These are phyloP conservation scores for Dianthus caryophyllus DNA, from an alignment of 148 eudicot species.

Conservation along the genomic window DNA sequence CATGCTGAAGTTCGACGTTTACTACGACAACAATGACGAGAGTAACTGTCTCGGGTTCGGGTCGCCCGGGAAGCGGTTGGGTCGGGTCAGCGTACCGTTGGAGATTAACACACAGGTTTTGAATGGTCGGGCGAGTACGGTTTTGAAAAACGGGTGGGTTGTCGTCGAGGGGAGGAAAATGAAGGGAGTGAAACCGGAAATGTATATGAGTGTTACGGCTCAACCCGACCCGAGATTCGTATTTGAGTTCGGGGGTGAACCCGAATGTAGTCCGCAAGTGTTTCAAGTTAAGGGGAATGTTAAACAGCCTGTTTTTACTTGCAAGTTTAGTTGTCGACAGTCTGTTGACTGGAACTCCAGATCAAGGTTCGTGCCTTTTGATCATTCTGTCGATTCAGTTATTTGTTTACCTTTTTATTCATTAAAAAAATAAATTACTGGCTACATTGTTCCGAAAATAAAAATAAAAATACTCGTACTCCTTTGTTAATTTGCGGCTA, in stretches of 20 bases:
- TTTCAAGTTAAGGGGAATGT: slow-evolving; percentile 80
- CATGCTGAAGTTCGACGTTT: no score
- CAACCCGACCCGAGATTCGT: slow-evolving; percentile 92
- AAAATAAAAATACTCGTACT: no score
- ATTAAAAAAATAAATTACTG: neutral
- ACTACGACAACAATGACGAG: slow-evolving; percentile 6
- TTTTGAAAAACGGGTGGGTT: slow-evolving; percentile 78
- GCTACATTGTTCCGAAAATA: no score
- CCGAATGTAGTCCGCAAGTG: slow-evolving; percentile 93
- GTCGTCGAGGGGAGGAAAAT: slow-evolving; percentile 27
- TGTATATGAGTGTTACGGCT: slow-evolving; percentile 59
- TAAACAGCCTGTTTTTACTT: slow-evolving; percentile 82
- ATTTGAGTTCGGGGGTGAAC: slow-evolving; percentile 77
- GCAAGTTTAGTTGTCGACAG: slow-evolving; percentile 72
- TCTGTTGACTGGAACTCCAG: slow-evolving; percentile 45
- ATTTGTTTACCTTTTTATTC: neutral
- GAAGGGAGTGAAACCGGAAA: slow-evolving; percentile 19
- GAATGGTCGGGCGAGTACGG: slow-evolving; percentile 31
- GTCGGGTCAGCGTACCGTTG: slow-evolving; percentile 42
- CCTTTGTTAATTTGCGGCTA: no score
- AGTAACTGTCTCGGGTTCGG: slow-evolving; percentile 30
- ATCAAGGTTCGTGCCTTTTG: slow-evolving; percentile 43
- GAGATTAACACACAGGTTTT: slow-evolving; percentile 30
- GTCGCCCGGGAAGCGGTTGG: slow-evolving; percentile 47
- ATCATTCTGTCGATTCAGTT: no score